Evolutionary conservation across 2,329 filamentous ascomycete genomes (phyloP), one percentile per base, ranked within the genome.

Genomic region (Huntiella decipiens): DNA sequence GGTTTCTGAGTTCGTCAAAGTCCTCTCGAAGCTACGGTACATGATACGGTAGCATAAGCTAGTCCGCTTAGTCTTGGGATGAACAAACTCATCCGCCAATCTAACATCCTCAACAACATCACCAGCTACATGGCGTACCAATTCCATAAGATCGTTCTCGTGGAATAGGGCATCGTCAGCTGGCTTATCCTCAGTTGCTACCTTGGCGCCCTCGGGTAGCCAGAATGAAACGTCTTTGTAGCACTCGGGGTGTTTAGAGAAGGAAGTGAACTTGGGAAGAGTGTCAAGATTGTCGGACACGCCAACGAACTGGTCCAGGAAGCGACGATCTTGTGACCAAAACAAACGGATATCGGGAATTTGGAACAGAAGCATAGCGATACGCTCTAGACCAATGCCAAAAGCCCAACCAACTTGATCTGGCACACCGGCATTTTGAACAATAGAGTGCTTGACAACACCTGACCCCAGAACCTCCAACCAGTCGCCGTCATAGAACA

Each of bases 101-200:
- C 67, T 69, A 43, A 96, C 88, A 59, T 94, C 85, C 63, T 98
- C 91, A 33, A 91, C 85, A 16, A 77, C 63, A 59, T 93, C 82
- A 43, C 86, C 87, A 7, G 77, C 83, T 40, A 88, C 70, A 53
- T 78, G 78, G 53, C 91, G 77, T 13, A 95, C 82, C 47, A 95
- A 73, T 63, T 96, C 91, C 88, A 96, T 96, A 44, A 96, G 68
- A 61, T 98, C 91, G 62, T 96, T 96, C 60, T 92, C 87, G 60
- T 96, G 88, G 58, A 94, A 85, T 4, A 53, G 56, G 45, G 63
- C 67, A 22, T 69, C 70, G 10, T 65, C 69, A 3, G 63, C 69
- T 16, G 66, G 61, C 2, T 66, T 64, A 33, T 49, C 43, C 35
- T 49, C 47, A 4, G 38, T 49, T n/a, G 44, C 48, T 13, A 46